A percentile compares a stretch with the other conserved stretches of the same genome.
These are phyloP conservation scores for Sporothrix inflata DNA, from an alignment of 2,329 filamentous ascomycete species.

Conservation along the genomic window DNA sequence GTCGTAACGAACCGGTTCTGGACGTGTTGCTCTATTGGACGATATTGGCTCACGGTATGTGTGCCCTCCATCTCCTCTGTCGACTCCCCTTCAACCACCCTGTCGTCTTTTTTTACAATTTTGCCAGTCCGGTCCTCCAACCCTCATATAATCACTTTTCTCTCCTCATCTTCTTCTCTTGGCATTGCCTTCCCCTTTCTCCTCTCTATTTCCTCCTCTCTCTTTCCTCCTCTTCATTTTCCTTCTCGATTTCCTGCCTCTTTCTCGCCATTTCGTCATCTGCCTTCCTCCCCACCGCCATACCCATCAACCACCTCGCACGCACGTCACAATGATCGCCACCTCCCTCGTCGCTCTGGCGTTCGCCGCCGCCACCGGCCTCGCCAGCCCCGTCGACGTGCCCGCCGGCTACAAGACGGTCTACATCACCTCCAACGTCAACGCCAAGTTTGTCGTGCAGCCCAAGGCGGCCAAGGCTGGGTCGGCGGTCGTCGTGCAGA, in stretches of 20 bases:
- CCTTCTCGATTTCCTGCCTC: neutral
- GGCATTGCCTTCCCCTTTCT: neutral
- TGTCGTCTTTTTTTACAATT: neutral
- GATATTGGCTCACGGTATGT: neutral
- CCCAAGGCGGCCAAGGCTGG: slow-evolving; percentile 41
- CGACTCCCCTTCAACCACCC: neutral
- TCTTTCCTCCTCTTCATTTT: neutral
- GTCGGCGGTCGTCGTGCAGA: slow-evolving; percentile 45
- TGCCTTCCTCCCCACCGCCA: neutral
- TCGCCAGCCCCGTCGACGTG: slow-evolving; percentile 42
- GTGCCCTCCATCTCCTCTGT: neutral
- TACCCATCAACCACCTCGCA: neutral
- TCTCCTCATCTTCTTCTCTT: neutral
- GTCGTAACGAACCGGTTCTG: neutral
- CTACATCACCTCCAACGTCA: slow-evolving; percentile 46
- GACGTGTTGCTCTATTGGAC: neutral
- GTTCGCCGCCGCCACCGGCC: slow-evolving; percentile 37
- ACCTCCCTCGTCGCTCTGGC: slow-evolving; percentile 40
- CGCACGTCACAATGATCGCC: slow-evolving; percentile 17
- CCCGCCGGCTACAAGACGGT: slow-evolving; percentile 46
- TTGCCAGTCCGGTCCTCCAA: neutral
- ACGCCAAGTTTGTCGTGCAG: slow-evolving; percentile 48
- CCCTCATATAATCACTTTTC: neutral
- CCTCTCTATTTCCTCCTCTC: neutral
- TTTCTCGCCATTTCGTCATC: neutral